phyloP scores from a whole-genome alignment of 2,329 filamentous ascomycete species.

The Epichloe uncinata region DNA sequence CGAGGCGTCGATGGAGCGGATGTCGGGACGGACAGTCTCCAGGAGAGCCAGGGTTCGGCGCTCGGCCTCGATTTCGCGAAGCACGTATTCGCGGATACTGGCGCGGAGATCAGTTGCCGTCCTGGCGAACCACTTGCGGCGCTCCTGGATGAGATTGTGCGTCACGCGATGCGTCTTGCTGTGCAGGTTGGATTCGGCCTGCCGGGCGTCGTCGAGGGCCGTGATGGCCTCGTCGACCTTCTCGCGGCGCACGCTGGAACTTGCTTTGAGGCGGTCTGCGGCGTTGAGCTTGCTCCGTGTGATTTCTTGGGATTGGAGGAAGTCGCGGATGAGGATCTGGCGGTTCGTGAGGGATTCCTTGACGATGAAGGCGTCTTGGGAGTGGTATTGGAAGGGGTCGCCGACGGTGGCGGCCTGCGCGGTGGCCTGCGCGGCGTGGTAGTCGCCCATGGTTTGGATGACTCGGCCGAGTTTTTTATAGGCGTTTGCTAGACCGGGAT shows the following conservation, averaged over 20 bases:
- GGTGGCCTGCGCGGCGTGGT: constrained; percentile 89
- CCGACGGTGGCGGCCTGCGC: constrained; percentile 90
- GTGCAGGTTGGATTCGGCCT: constrained; percentile 65
- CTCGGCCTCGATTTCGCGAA: constrained; percentile 92
- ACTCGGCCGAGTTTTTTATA: constrained; percentile 92
- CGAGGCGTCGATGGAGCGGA: constrained; percentile 80
- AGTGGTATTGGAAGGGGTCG: constrained; percentile 84
- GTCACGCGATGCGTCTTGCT: constrained; percentile 86
- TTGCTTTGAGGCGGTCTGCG: constrained; percentile 77
- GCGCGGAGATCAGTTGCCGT: constrained; percentile 73
- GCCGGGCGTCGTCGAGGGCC: constrained; percentile 74
- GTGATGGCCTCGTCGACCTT: constrained; percentile 98
- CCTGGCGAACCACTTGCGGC: constrained; percentile 78
- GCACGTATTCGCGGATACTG: constrained; percentile 80
- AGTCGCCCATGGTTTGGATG: constrained; percentile 87
- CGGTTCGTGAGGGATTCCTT: constrained; percentile 97
- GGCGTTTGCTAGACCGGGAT: constrained; percentile 74
- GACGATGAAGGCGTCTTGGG: constrained; percentile 89
- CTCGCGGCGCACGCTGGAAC: constrained; percentile 75
- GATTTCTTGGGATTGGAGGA: constrained; percentile 77
- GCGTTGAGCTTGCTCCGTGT: constrained; percentile 73
- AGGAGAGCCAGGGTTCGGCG: constrained; percentile 80
- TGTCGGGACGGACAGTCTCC: constrained; percentile 87
- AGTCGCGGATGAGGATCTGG: constrained; percentile 87
- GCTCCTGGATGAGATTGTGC: constrained; percentile 74